These are phyloP conservation scores for Prunus kanzakura DNA, from an alignment of 306 rosid genomes.

Conservation along the genomic window DNA sequence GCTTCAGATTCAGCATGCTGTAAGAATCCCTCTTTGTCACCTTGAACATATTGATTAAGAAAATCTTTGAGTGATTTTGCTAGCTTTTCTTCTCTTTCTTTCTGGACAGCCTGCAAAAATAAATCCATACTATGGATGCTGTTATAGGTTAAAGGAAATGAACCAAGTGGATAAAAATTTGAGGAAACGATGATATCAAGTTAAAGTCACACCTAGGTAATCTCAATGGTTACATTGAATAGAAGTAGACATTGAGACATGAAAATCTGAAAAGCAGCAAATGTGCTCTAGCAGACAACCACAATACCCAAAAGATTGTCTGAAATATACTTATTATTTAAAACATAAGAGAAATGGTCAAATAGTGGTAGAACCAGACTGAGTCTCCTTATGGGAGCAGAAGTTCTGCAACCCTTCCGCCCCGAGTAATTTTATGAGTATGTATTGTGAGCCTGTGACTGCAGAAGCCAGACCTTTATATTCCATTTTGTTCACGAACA, in stretches of 20 bases:
- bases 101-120: conserved; percentile 63
- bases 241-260: not conserved
- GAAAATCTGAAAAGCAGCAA: not conserved
- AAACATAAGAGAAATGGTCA: not conserved
- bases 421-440: not conserved
- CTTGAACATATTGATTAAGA: conserved; percentile 65
- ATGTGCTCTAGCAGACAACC: no score
- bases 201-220: not conserved
- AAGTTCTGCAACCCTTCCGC: not conserved
- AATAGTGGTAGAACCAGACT: not conserved
- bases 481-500: not conserved
- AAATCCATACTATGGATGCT: not conserved
- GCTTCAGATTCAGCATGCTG: conserved; percentile 77
- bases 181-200: not conserved
- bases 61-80: conserved; percentile 54
- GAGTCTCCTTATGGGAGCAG: not conserved
- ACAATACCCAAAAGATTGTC: not conserved
- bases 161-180: not conserved
- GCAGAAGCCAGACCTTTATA: not conserved
- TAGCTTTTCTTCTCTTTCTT: conserved; percentile 89
- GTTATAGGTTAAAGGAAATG: not conserved
- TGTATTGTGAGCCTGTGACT: not conserved
- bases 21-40: conserved; percentile 70
- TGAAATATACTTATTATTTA: not conserved
- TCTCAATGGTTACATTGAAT: not conserved